A percentile compares a stretch with the other conserved stretches of the same genome.
These are phyloP conservation scores for Blepharisma undulans DNA, from an alignment of 169 alveolate genomes.

Conservation along the genomic window DNA sequence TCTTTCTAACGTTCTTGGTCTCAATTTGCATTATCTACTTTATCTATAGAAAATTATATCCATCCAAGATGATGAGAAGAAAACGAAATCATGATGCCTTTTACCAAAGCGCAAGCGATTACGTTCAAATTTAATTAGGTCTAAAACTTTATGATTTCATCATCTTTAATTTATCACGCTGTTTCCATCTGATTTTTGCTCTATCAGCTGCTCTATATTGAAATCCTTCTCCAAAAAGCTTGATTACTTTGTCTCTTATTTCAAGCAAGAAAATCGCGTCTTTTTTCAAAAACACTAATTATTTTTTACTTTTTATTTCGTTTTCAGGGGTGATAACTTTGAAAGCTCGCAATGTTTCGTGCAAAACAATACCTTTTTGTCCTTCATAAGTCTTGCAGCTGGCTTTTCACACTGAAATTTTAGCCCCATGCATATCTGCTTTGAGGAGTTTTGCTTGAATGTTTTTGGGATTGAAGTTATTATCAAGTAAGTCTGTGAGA, in stretches of 20 bases:
- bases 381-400: slow-evolving; percentile 27
- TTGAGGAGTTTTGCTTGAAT: slow-evolving; percentile 13
- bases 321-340: slow-evolving; percentile 34
- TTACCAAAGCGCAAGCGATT: not conserved
- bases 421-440: slow-evolving; percentile 42
- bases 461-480: not conserved
- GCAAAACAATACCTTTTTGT: slow-evolving; percentile 30
- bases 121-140: not conserved
- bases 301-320: slow-evolving; percentile 5
- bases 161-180: slow-evolving; percentile 20
- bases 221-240: slow-evolving; percentile 26
- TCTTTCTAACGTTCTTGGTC: not conserved
- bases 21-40: not conserved
- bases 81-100: not conserved
- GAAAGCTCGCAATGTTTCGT: slow-evolving; percentile 32
- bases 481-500: not conserved
- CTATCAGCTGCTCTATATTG: slow-evolving; percentile 20
- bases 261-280: slow-evolving; percentile 21
- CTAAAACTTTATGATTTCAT: not conserved
- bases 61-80: not conserved
- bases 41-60: not conserved
- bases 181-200: slow-evolving; percentile 2
- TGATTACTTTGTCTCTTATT: not conserved
- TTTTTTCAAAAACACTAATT: slow-evolving; percentile 20
- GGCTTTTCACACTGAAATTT: not conserved